These are phyloP conservation scores for Scutellaria minor DNA, from an alignment of 257 asterid genomes.

Conservation along the genomic window DNA sequence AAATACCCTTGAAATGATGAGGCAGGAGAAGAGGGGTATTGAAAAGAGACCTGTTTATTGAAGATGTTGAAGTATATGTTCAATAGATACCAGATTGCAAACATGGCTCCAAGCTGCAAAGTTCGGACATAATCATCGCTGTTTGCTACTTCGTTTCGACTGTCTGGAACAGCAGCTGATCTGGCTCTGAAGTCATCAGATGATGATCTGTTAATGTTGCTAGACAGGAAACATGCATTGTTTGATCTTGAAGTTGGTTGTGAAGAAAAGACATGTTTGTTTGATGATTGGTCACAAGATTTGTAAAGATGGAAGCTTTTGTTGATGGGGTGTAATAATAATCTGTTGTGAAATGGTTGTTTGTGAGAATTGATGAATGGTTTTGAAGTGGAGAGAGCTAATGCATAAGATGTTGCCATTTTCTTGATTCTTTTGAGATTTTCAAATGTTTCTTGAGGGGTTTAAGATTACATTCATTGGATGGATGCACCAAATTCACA, in stretches of 20 bases:
- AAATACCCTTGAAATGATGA: too few relatives aligned
- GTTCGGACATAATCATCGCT: conserved; percentile 30
- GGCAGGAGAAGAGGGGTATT: not conserved
- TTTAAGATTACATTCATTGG: not conserved
- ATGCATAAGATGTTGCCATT: conserved; percentile 52
- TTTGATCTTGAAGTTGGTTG: conserved; percentile 27
- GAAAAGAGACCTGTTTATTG: conserved; percentile 72
- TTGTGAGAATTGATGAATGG: conserved; percentile 43
- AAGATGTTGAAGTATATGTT: conserved; percentile 86
- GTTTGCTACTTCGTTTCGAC: conserved; percentile 36
- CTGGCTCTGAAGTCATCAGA: conserved; percentile 43
- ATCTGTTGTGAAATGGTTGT: conserved; percentile 30
- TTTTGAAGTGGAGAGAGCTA: conserved; percentile 52
- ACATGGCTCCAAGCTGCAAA: conserved; percentile 75
- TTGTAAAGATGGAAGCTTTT: conserved; percentile 15
- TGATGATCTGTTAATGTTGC: conserved; percentile 22
- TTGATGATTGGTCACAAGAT: conserved; percentile 20
- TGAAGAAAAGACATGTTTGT: conserved; percentile 18
- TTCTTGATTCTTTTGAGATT: conserved; percentile 16
- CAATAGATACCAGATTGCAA: conserved; percentile 71
- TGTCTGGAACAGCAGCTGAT: conserved; percentile 58
- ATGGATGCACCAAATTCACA: not conserved
- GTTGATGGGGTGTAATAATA: not conserved
- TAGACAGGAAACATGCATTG: not conserved
- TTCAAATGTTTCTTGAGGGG: not conserved